phyloP scores from a whole-genome alignment of 352 stramenopile genomes.

The Phytophthora pisi region DNA sequence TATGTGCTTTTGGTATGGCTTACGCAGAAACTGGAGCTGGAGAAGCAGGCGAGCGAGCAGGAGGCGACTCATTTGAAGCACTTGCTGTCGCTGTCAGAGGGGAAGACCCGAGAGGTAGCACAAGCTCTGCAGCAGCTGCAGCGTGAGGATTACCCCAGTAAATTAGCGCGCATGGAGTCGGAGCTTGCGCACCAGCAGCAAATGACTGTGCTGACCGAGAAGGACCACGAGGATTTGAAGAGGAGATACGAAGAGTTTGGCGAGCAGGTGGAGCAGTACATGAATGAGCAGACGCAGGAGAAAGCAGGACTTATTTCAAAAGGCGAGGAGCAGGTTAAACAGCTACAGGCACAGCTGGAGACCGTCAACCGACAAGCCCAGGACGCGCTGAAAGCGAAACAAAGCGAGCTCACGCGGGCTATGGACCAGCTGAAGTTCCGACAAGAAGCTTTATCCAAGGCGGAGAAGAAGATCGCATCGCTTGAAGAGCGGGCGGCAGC shows the following conservation, averaged over 20 bases:
- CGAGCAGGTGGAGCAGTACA: slow-evolving; percentile 72
- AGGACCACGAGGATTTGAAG: slow-evolving; percentile 63
- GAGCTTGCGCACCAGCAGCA: slow-evolving; percentile 51
- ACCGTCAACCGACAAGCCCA: slow-evolving; percentile 38
- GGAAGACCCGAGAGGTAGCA: slow-evolving; percentile 50
- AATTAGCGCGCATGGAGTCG: slow-evolving; percentile 55
- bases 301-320: slow-evolving; percentile 42
- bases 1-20: slow-evolving; percentile 6
- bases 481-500: slow-evolving; percentile 45
- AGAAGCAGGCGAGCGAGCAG: slow-evolving; percentile 57
- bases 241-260: slow-evolving; percentile 80
- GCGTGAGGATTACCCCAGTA: slow-evolving; percentile 52
- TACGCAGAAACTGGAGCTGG: slow-evolving; percentile 53
- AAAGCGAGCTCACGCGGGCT: slow-evolving; percentile 52
- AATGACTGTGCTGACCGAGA: slow-evolving; percentile 35
- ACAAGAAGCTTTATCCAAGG: slow-evolving; percentile 56
- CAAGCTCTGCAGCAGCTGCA: slow-evolving; percentile 50
- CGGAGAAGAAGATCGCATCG: slow-evolving; percentile 51
- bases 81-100: slow-evolving; percentile 52
- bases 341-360: slow-evolving; percentile 47
- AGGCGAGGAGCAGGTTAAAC: slow-evolving; percentile 41
- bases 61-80: slow-evolving; percentile 62
- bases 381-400: slow-evolving; percentile 58
- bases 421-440: slow-evolving; percentile 65
- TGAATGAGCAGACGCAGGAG: slow-evolving; percentile 70